Base-by-base conservation (phyloP, 768 basidiomycete genomes). In the Hypsizygus marmoreus region DNA sequence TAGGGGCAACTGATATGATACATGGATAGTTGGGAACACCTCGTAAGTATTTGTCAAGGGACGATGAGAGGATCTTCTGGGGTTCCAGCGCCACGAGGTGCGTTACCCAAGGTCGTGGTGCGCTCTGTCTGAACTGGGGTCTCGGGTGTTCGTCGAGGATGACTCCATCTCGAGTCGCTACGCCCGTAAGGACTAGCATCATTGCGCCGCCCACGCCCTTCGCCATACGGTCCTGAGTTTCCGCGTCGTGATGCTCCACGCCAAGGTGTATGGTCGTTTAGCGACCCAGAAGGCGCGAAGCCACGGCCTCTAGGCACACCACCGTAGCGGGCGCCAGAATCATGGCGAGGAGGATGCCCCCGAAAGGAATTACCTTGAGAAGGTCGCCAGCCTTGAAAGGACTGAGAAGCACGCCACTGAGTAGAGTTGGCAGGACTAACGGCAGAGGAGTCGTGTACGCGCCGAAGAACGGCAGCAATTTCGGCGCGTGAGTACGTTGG, bases 401-500 rank as follows among this genome's bases (percentile, higher is more conserved):
- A 45, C 52, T 53, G 47, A 58, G 47, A 56, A 19, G 33, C 29
- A 40, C 46, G 40, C 40, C 39, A 38, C 26, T 41, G 30, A 29
- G 33, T 6, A 42, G 45, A 48, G 55, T 17, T 44, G 45, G 47
- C 34, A 24, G 43, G 35, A 46, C 57, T 52, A 42, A 72, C 59
- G 53, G 64, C 58, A 43, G 70, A 58, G 22, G 80, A 74, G 51
- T 72, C 68, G 41, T 68, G 74, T 42, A 86, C 56, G 40, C 76
- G 79, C 47, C 59, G 61, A 48, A 88, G 68, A 51, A 86, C 75
- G 43, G 67, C 66, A 52, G 69, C 58, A 44, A 88, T 67, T 39
- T 80, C 80, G 40, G 72, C 65, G 30, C 61, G 72, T 42, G 77
- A 69, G 64, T 86, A 87, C 43, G 62, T 65, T 29, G 72, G 59